Conservation (phyloP, 2,329 filamentous ascomycete species). For the Hymenotorrendiella dingleyae region DNA sequence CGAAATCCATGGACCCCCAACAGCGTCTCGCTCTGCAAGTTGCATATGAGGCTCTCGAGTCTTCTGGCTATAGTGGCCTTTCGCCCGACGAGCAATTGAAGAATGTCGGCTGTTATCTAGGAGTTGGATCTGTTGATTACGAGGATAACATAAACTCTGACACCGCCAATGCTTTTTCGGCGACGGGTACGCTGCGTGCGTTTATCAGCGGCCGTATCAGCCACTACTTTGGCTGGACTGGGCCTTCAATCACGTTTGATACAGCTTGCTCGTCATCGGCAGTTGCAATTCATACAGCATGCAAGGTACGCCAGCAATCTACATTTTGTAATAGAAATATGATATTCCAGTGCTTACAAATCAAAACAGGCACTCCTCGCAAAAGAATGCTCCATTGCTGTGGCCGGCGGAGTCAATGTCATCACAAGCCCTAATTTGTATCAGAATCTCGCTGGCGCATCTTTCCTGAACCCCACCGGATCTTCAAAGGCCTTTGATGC, state of each 20-base stretch:
- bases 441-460: neutral
- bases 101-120: neutral
- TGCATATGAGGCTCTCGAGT: conserved; percentile 9
- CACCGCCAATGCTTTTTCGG: conserved; percentile 1
- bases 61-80: neutral
- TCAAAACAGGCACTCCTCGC: conserved; percentile 40
- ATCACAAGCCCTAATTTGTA: conserved; percentile 1
- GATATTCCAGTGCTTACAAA: no score
- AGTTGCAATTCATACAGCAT: conserved; percentile 46
- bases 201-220: conserved; percentile 4
- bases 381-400: conserved; percentile 31
- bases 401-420: conserved; percentile 9
- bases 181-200: conserved; percentile 3
- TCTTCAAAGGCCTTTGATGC: conserved; percentile 34
- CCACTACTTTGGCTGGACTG: conserved; percentile 28
- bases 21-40: conserved; percentile 10
- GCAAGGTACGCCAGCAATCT: no score
- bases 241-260: conserved; percentile 60
- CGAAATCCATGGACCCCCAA: conserved; percentile 22
- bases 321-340: no score
- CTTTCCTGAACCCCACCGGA: conserved; percentile 27
- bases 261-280: conserved; percentile 52
- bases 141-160: conserved; percentile 1
- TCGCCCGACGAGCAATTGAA: neutral
- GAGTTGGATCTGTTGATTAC: conserved; percentile 1